Conservation (phyloP, 352 stramenopile genomes). For the Pythium periplocum region DNA sequence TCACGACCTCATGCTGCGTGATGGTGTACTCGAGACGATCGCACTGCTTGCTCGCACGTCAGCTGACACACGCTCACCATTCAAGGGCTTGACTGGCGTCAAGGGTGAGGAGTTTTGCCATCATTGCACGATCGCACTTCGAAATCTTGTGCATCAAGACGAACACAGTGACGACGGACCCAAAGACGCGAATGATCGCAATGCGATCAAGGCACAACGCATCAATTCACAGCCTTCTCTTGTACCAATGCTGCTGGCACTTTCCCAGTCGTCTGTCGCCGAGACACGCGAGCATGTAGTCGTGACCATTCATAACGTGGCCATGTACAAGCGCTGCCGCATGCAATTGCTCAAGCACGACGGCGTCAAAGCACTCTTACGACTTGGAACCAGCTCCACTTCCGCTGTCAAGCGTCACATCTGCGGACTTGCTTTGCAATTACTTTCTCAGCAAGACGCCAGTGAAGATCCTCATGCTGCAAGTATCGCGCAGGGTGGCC, state of each 20-base stretch:
- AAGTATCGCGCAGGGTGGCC: conserved; percentile 65
- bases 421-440: conserved; percentile 54
- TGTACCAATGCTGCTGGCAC: conserved; percentile 51
- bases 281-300: conserved; percentile 69
- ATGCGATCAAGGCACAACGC: conserved; percentile 40
- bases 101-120: conserved; percentile 65
- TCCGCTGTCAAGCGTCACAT: conserved; percentile 57
- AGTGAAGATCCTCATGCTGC: conserved; percentile 31
- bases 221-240: conserved; percentile 42
- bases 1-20: conserved; percentile 71
- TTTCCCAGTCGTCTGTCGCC: conserved; percentile 32
- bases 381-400: conserved; percentile 34
- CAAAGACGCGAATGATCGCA: conserved; percentile 1
- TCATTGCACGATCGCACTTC: conserved; percentile 55
- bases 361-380: conserved; percentile 64
- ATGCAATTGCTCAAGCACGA: conserved; percentile 71
- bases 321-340: conserved; percentile 44
- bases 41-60: conserved; percentile 27
- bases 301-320: conserved; percentile 63
- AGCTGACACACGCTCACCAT: conserved; percentile 33
- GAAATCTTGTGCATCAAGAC: conserved; percentile 58
- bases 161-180: conserved; percentile 1
- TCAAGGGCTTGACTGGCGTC: conserved; percentile 51
- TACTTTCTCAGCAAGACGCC: conserved; percentile 38
- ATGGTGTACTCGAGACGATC: conserved; percentile 60